Base-by-base conservation (phyloP, 2,329 filamentous ascomycete genomes). In the Fusarium sp. region DNA sequence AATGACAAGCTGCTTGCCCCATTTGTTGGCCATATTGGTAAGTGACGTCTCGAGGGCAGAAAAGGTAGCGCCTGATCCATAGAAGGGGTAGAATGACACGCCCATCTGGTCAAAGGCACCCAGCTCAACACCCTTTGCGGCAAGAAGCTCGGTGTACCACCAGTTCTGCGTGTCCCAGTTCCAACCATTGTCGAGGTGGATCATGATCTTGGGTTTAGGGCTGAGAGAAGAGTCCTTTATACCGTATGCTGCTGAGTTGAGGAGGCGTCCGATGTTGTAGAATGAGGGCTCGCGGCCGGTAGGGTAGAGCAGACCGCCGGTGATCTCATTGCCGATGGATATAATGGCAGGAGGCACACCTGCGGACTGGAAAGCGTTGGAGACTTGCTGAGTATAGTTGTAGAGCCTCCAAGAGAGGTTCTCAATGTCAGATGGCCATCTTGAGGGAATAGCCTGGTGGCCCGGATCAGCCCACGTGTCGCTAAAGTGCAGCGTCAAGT, bases 171-270 rank as follows among this genome's bases (percentile, higher is more conserved):
- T 82, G 4, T 75, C 78, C 86, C 84, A 90, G 61, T 88, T 82
- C 87, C 88, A 92, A n/a, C 89, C 89, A 68, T 90, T 88, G 72
- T 92, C 88, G 4, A 91, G 80, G 68, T 92, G 89, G 36, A 92
- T 84, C 86, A 92, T 87, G 72, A 91, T 90, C 70, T 87, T 84
- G 2, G 88, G 87, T 60, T 83, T 80, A 0, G 82, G 78, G 36
- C 72, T 72, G 23, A 89, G 75, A 4, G 74, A 77, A 5, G 85
- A 88, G 67, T 89, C 85, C 67, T 86, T 88, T 68, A 92, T 81
- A 3, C 85, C 89, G 53, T 79, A 82, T 0, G 85, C 80, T 0
- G 85, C 88, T 7, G 86, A 86, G 69, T 89, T 84, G 9, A 92
- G 80, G 19, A 92, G 77, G 1, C 76, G 75, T 0, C 87, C 87